phyloP scores from a whole-genome alignment of 257 asterid species.

The Solanum microdontum region DNA sequence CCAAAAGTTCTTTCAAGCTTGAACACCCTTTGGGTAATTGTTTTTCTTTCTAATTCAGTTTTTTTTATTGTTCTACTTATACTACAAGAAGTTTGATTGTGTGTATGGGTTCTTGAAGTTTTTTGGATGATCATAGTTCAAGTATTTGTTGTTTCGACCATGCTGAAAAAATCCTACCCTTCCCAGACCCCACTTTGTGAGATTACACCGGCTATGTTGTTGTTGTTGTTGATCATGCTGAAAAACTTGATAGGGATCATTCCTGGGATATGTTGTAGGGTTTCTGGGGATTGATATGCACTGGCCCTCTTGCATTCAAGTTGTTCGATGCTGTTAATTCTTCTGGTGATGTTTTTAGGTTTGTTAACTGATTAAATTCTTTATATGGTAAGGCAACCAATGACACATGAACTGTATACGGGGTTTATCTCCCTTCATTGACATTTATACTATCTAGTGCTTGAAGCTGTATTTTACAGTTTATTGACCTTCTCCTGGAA shows the following conservation, averaged over 20 bases:
- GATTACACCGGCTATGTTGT: background rate
- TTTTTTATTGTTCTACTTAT: background rate
- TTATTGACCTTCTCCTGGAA: background rate
- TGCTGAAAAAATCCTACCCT: background rate
- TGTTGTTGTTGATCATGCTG: background rate
- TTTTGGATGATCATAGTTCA: background rate
- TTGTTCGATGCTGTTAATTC: background rate
- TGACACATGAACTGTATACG: background rate
- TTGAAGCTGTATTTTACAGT: background rate
- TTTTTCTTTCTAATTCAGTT: background rate
- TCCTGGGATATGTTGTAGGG: background rate
- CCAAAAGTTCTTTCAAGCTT: slow-evolving; percentile 39
- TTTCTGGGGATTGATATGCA: background rate
- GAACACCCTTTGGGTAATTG: slow-evolving; percentile 41
- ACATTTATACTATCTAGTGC: background rate
- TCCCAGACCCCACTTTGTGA: background rate
- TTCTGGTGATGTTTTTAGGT: background rate
- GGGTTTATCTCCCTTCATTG: background rate
- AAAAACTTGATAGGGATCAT: background rate
- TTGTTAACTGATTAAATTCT: background rate
- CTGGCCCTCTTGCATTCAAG: background rate
- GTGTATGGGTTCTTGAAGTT: background rate
- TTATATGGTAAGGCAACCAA: background rate
- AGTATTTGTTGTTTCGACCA: background rate
- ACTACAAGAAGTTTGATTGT: background rate